Base-by-base conservation (phyloP, 2,329 filamentous ascomycete species). In the Chaetomium sp. region DNA sequence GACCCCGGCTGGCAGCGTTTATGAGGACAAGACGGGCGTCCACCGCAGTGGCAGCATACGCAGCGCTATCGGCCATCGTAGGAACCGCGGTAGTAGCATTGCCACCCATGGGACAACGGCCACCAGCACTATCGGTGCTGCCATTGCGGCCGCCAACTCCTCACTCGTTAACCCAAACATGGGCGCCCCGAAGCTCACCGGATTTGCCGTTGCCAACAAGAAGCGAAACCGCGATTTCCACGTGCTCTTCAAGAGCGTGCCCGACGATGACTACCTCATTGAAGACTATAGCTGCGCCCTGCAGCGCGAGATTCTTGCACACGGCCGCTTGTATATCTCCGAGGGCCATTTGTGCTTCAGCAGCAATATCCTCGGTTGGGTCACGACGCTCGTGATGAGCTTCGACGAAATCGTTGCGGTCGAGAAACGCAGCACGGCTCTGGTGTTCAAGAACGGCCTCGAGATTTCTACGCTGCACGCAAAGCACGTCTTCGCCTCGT, bases 321-420 rank as follows among this genome's bases (percentile, higher is more conserved):
- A 97, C 70, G 95, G 95, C 6, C 87, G 95, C 49, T 84, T 99
- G 16, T 99, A 99, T 74, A 92, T 99, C 50, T 98, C 95, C 0
- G 95, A 99, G 78, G 93, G 94, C 12, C 94, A 99, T 75, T 87
- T 99, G 55, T 99, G 95, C 80, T 99, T 99, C 78, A 97, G 93
- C 73, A 98, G 95, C 81, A 99, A 99, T 75, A 99, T 99, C 70
- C 86, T 99, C 55, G 95, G 95, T 61, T 99, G 95, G 95, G 91
- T 96, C 25, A 99, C 95, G 0, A 99, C 95, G 1, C 82, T 99
- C 50, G 94, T 99, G 60, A 97, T 99, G 81, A 96, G 93, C 76
- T 99, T 99, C 75, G 95, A 99, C 74, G 95, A 99, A 77, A 92
- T 99, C 64, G 92, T 98, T 23, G 93, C 94, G 0, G 91, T 99